These are phyloP conservation scores for Talaromyces islandicus DNA, from an alignment of 2,329 filamentous ascomycete genomes.

Conservation along the genomic window DNA sequence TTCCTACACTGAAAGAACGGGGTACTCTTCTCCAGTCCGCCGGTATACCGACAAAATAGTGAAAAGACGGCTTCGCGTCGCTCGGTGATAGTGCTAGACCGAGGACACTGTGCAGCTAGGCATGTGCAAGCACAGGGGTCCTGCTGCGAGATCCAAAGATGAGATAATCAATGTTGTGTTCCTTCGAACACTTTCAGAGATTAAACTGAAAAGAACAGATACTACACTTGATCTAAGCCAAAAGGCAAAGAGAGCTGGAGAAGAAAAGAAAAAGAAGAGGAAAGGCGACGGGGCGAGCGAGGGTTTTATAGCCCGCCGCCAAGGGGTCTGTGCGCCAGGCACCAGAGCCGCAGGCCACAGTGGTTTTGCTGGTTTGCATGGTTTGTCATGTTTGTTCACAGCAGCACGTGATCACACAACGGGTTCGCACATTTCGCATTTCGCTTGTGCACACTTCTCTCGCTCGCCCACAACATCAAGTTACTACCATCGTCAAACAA, in stretches of 20 bases:
- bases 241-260: conserved; percentile 49
- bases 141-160: conserved; percentile 59
- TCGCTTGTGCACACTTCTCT: not conserved
- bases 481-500: not conserved
- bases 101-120: conserved; percentile 61
- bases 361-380: not conserved
- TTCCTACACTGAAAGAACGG: too few relatives aligned
- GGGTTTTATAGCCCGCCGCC: conserved; percentile 24
- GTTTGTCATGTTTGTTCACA: not conserved
- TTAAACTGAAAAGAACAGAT: conserved; percentile 98
- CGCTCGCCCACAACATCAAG: not conserved
- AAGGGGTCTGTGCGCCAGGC: conserved; percentile 16
- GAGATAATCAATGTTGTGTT: conserved; percentile 71
- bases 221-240: conserved; percentile 89
- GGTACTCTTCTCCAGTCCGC: conserved; percentile 56
- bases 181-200: conserved; percentile 78
- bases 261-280: conserved; percentile 34
- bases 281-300: conserved; percentile 19
- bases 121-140: conserved; percentile 70
- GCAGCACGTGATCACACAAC: conserved; percentile 9
- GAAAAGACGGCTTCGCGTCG: conserved; percentile 63
- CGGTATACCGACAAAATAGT: conserved; percentile 52
- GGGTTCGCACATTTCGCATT: not conserved
- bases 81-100: conserved; percentile 69
- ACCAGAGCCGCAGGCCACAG: not conserved